phyloP scores from a whole-genome alignment of 2,329 filamentous ascomycete species.

The Cordyceps javanica region DNA sequence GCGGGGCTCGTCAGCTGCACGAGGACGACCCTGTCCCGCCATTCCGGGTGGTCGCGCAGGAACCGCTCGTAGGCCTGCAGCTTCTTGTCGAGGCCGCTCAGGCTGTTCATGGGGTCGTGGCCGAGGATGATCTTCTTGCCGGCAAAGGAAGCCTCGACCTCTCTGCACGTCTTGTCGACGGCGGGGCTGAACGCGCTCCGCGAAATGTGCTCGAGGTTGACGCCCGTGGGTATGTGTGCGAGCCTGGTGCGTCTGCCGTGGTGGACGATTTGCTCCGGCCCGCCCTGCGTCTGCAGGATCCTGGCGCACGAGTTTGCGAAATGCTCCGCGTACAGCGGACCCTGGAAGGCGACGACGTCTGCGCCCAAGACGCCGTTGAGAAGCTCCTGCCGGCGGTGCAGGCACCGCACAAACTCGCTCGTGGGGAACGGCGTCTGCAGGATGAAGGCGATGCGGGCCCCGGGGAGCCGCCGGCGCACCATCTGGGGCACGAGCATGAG shows the following conservation, averaged over 20 bases:
- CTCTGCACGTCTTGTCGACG: constrained; percentile 64
- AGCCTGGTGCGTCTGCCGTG: constrained; percentile 84
- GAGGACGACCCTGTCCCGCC: constrained; percentile 84
- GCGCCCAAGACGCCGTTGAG: constrained; percentile 83
- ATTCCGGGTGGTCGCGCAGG: constrained; percentile 82
- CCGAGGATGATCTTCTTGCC: constrained; percentile 94
- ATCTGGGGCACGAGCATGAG: constrained; percentile 83
- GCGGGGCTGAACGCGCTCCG: constrained; percentile 64
- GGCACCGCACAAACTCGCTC: constrained; percentile 87
- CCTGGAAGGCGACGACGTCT: constrained; percentile 92
- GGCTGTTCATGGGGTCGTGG: constrained; percentile 86
- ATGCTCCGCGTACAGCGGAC: constrained; percentile 89
- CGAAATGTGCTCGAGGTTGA: constrained; percentile 74
- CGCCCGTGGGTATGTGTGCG: constrained; percentile 92
- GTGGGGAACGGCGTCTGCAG: constrained; percentile 92
- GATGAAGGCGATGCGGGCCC: constrained; percentile 92
- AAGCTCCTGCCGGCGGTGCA: constrained; percentile 82
- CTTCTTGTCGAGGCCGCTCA: constrained; percentile 88
- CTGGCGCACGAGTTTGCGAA: constrained; percentile 92
- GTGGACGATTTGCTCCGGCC: constrained; percentile 52
- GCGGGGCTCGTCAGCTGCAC: constrained; percentile 93
- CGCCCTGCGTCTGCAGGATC: constrained; percentile 79
- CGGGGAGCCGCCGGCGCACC: constrained; percentile 75
- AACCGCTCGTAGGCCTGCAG: constrained; percentile 91
- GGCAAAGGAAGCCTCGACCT: constrained; percentile 69